Evolutionary conservation across 2,329 filamentous ascomycete genomes (phyloP).

Genomic region (Colletotrichum trifolii): DNA sequence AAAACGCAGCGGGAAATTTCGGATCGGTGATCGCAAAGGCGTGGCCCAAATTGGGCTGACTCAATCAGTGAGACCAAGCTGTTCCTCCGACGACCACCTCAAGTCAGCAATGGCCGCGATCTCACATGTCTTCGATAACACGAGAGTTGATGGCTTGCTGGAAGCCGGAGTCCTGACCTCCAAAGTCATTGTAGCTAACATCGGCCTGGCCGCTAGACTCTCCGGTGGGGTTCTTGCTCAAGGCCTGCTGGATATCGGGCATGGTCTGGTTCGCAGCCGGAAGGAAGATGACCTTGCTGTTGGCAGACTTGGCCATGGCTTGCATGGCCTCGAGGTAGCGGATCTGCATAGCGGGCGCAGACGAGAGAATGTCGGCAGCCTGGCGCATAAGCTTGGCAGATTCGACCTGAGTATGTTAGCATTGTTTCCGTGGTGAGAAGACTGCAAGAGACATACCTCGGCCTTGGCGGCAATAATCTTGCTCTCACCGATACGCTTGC

Average conservation of each 20-base stretch:
- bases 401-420: slow-evolving; percentile 70
- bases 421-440: not conserved
- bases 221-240: slow-evolving; percentile 49
- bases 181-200: slow-evolving; percentile 60
- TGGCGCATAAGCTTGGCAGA: slow-evolving; percentile 92
- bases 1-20: slow-evolving; percentile 11
- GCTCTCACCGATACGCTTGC: slow-evolving; percentile 97
- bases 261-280: slow-evolving; percentile 71
- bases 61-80: slow-evolving; percentile 36
- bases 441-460: slow-evolving; percentile 62
- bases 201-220: slow-evolving; percentile 44
- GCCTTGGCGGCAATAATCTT: slow-evolving; percentile 98
- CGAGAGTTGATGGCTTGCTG: slow-evolving; percentile 84
- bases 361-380: slow-evolving; percentile 92
- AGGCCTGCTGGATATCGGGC: slow-evolving; percentile 53
- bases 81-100: slow-evolving; percentile 29
- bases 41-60: slow-evolving; percentile 16
- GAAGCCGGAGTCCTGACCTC: slow-evolving; percentile 70
- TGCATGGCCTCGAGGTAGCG: slow-evolving; percentile 99
- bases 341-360: slow-evolving; percentile 97
- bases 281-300: slow-evolving; percentile 89
- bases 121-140: slow-evolving; percentile 87
- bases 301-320: slow-evolving; percentile 94
- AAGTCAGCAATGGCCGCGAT: slow-evolving; percentile 36
- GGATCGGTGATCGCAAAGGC: slow-evolving; percentile 8